Conservation (phyloP, 345 rosid species). For the Mallotus nudiflorus region DNA sequence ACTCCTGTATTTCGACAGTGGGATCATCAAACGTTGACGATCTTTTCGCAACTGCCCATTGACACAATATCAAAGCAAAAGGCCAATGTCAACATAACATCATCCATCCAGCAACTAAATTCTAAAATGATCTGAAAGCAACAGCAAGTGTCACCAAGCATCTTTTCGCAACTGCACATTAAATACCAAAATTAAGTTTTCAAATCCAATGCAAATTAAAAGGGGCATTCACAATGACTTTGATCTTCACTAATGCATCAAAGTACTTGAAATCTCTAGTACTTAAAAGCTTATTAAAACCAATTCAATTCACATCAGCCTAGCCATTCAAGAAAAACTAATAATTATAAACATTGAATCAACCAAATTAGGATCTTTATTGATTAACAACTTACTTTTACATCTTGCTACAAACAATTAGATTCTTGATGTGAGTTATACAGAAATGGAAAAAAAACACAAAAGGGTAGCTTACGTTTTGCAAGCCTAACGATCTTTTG, state of each 20-base stretch:
- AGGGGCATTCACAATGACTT: not conserved
- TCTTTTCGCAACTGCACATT: not conserved
- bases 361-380: not conserved
- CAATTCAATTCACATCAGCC: not conserved
- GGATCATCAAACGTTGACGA: conserved; percentile 92
- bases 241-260: not conserved
- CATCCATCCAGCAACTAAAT: not conserved
- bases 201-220: not conserved
- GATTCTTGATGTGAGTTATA: not conserved
- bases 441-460: not conserved
- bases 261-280: not conserved
- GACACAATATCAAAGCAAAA: conserved; percentile 3
- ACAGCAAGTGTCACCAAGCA: no score
- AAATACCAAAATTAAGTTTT: no score
- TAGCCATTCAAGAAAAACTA: not conserved
- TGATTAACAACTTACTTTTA: not conserved
- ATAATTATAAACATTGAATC: not conserved
- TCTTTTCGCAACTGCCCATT: conserved; percentile 64
- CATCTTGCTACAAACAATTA: not conserved
- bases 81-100: conserved; percentile 8
- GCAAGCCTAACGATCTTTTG: conserved; percentile 70
- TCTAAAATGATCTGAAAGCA: not conserved
- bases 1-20: conserved; percentile 71
- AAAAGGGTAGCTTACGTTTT: conserved; percentile 43
- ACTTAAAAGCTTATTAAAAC: not conserved